These are phyloP conservation scores for Candida jianshihensis DNA, from an alignment of 805 yeast genomes.

Conservation along the genomic window DNA sequence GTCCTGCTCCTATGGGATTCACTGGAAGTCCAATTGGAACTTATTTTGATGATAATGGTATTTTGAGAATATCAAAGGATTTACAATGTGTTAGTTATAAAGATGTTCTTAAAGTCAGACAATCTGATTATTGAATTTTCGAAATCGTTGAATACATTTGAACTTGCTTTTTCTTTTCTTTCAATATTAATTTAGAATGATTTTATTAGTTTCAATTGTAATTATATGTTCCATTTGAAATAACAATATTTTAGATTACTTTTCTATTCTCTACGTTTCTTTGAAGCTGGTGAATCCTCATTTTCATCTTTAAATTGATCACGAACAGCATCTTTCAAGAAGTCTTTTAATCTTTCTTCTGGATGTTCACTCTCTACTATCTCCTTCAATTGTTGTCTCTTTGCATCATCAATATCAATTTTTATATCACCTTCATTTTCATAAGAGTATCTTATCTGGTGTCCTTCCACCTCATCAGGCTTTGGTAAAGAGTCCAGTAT, in stretches of 20 bases:
- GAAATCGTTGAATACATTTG: no score
- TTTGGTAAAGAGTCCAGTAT: conserved; percentile 11
- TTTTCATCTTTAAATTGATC: conserved; percentile 32
- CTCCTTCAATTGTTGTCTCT: conserved; percentile 57
- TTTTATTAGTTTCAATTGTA: no score
- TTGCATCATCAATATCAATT: conserved; percentile 42
- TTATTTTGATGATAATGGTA: conserved; percentile 17
- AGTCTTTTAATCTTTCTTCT: conserved; percentile 66
- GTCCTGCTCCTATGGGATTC: conserved; percentile 47
- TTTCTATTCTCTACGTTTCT: conserved; percentile 31
- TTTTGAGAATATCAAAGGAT: conserved; percentile 16
- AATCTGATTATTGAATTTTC: no score
- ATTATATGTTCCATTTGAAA: no score
- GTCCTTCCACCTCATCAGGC: conserved; percentile 24
- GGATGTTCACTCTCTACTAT: conserved; percentile 77
- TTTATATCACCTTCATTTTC: conserved; percentile 37
- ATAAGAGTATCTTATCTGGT: conserved; percentile 51
- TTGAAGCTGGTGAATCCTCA: conserved; percentile 23
- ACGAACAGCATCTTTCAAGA: conserved; percentile 60
- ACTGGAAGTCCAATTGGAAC: conserved; percentile 19
- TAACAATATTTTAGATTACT: no score
- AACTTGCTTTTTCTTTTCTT: neutral
- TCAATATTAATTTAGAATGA: no score
- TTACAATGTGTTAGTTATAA: conserved; percentile 14
- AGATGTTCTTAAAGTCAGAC: neutral